phyloP scores from a whole-genome alignment of 1,139 yeast species.

The Blastobotrys petasosporus region DNA sequence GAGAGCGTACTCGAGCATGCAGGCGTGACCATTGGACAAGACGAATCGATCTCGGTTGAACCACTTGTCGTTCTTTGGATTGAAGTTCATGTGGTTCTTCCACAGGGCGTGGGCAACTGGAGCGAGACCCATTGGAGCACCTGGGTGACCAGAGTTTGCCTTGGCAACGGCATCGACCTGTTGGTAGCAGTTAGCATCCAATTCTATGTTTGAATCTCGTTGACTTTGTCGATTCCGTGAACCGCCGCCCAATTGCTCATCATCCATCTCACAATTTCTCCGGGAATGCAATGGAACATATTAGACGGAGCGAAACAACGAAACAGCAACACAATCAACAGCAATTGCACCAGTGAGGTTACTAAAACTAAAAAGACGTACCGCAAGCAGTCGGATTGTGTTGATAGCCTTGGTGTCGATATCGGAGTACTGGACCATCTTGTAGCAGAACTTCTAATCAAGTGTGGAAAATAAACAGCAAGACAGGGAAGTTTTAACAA shows the following conservation, averaged over 20 bases:
- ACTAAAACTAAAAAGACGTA: constrained; percentile 23
- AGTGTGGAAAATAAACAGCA: not conserved
- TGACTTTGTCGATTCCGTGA: not conserved
- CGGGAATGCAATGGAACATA: no score
- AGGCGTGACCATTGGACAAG: constrained; percentile 94
- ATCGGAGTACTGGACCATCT: constrained; percentile 30
- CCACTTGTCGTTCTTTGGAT: constrained; percentile 91
- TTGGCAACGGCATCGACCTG: constrained; percentile 74
- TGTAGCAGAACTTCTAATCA: not conserved
- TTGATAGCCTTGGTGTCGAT: constrained; percentile 73
- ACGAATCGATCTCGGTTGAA: constrained; percentile 93
- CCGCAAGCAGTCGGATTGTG: constrained; percentile 86
- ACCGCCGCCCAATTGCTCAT: not conserved
- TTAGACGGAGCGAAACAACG: no score
- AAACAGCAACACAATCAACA: no score
- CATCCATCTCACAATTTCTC: no score
- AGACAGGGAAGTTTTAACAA: no score
- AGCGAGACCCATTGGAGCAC: constrained; percentile 98
- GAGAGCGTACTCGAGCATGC: constrained; percentile 82
- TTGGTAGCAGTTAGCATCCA: not conserved
- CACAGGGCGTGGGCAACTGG: constrained; percentile 76
- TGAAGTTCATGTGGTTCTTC: constrained; percentile 69
- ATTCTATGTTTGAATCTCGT: not conserved
- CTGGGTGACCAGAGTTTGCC: constrained; percentile 98
- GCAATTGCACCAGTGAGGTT: no score